Evolutionary conservation across 2,329 filamentous ascomycete species (phyloP), one percentile per base, ranked within the genome.

Genomic region (Coniochaeta hoffmannii): DNA sequence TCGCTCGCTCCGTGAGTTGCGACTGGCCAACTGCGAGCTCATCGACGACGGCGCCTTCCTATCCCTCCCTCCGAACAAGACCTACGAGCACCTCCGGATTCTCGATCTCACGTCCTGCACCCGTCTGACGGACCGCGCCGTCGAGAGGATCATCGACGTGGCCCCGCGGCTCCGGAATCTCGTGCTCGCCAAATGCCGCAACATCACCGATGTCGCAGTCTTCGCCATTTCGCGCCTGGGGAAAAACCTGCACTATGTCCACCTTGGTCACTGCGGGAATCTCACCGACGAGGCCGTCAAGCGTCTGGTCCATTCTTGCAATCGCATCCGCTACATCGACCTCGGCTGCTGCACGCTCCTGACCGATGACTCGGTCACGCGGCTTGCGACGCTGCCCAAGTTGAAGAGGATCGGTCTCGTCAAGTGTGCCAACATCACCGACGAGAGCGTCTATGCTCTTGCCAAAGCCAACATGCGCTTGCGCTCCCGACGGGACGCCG

Each of bases 201-300:
- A 92, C 65, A 89, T 99, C 65, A 97, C 94, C 1, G 93, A 99
- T 71, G 81, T 83, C 50, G 87, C 93, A 9, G 91, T 99, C 9
- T 78, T 88, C 63, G 87, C 92, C 55, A 97, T 99, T 60, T 87
- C 91, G 56, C 87, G 83, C 63, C 80, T 99, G 4, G 91, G 92
- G 59, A 97, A 97, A 76, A 99, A 97, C 64, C 75, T 99, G 55
- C 94, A 99, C 70, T 97, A 96, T 69, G 87, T 99, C 53, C 94
- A 99, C 66, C 79, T 99, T 1, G 94, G 94, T 10, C 94, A 99
- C 69, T 99, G 94, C 70, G 83, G 84, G 28, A 85, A 92, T 50
- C 92, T 99, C 66, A 97, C 93, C 0, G 94, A 99, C 66, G 80
- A 85, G 34, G 92, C 90, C 1, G 90, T 99, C 17, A 88, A 89